These are phyloP conservation scores for Rutidosis leptorrhynchoides DNA, from an alignment of 129 eudicot genomes.

Conservation along the genomic window DNA sequence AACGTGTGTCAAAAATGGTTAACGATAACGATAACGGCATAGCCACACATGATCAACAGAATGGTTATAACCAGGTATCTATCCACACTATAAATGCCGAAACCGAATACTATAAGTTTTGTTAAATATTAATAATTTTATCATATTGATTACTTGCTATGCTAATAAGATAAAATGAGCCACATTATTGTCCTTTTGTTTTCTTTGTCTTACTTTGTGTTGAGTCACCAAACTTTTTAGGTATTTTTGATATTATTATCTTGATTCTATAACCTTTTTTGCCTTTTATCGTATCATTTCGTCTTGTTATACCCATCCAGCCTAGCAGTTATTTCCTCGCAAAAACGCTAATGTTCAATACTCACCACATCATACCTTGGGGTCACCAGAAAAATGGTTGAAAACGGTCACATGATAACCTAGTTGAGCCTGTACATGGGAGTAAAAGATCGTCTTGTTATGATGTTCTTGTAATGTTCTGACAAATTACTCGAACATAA, in stretches of 20 bases:
- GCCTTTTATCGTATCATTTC: background rate
- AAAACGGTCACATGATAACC: too few species aligned
- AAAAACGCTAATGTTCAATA: too few species aligned
- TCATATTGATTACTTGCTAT: background rate
- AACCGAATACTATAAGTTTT: background rate
- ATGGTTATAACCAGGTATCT: slow-evolving; percentile 22
- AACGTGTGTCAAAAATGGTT: slow-evolving; percentile 17
- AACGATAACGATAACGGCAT: slow-evolving; percentile 7
- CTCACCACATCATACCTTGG: too few species aligned
- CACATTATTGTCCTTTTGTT: background rate
- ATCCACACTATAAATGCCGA: background rate
- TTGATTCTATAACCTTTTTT: too few species aligned
- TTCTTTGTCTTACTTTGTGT: background rate
- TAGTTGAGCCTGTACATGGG: too few species aligned
- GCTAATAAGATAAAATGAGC: background rate
- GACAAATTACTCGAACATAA: background rate
- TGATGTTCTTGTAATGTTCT: background rate
- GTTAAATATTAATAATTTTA: background rate
- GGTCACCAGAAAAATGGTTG: too few species aligned
- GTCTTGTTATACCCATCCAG: too few species aligned
- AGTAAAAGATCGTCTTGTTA: background rate
- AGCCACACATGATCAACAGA: slow-evolving; percentile 25
- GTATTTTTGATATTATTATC: too few species aligned
- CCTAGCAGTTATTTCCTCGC: too few species aligned
- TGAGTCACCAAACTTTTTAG: too few species aligned